A percentile compares a stretch with the other conserved stretches of the same genome.
These are phyloP conservation scores for Clohesyomyces aquaticus DNA, from an alignment of 495 filamentous ascomycete genomes.

Conservation along the genomic window DNA sequence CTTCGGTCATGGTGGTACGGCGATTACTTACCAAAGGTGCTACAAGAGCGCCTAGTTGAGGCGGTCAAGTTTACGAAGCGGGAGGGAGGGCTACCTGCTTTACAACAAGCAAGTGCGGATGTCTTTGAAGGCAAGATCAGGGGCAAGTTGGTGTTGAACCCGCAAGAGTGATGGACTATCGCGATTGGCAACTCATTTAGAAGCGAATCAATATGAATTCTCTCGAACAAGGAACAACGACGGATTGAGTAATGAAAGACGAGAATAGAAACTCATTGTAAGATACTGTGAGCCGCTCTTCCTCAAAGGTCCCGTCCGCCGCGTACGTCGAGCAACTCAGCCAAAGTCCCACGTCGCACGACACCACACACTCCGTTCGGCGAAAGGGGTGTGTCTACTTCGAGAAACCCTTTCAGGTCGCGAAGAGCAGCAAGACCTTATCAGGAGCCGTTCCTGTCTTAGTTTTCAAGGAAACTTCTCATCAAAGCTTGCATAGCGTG, in stretches of 20 bases:
- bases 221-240: background rate
- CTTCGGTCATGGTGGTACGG: slow-evolving; percentile 37
- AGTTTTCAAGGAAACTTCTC: too few species aligned
- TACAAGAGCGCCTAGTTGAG: slow-evolving; percentile 32
- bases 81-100: slow-evolving; percentile 25
- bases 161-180: slow-evolving; percentile 24
- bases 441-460: too few species aligned
- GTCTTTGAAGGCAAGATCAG: slow-evolving; percentile 33
- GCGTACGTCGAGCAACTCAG: too few species aligned
- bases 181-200: background rate
- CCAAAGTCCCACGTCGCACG: too few species aligned
- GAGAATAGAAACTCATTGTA: slow-evolving; percentile 25
- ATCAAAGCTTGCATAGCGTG: too few species aligned
- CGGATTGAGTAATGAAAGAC: slow-evolving; percentile 6
- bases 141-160: slow-evolving; percentile 33
- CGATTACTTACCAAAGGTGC: slow-evolving; percentile 36
- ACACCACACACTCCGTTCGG: too few species aligned
- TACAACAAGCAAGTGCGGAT: slow-evolving; percentile 28
- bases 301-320: too few species aligned
- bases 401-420: too few species aligned
- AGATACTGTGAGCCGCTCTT: background rate
- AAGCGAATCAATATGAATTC: background rate
- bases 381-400: too few species aligned
- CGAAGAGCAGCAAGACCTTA: too few species aligned
- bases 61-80: slow-evolving; percentile 30